Evolutionary conservation across 805 yeast species (phyloP).

Genomic region (Pichia insulana): DNA sequence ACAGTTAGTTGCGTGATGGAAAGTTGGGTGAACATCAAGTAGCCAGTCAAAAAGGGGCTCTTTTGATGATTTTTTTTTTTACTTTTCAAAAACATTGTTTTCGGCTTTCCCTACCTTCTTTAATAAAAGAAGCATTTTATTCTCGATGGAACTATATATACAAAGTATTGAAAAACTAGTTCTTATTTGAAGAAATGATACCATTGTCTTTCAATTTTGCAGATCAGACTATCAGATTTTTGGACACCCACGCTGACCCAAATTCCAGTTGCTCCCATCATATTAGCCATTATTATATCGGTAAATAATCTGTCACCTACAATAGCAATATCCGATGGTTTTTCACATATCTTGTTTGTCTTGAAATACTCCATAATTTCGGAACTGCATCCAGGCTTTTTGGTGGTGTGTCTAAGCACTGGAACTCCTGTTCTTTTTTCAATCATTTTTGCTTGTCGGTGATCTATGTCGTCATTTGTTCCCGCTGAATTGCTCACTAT

Average conservation of each 20-base stretch:
- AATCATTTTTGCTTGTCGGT: conserved; percentile 50
- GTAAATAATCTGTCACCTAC: conserved; percentile 90
- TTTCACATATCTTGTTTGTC: conserved; percentile 34
- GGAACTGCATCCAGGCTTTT: conserved; percentile 72
- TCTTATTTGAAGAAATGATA: conserved; percentile 9
- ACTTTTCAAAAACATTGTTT: no score
- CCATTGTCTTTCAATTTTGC: conserved; percentile 41
- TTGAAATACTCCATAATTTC: conserved; percentile 60
- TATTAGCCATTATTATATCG: conserved; percentile 87
- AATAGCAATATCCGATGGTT: conserved; percentile 64
- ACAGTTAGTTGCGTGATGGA: background rate
- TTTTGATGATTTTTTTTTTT: background rate
- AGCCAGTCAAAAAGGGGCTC: background rate
- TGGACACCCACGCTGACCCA: conserved; percentile 81
- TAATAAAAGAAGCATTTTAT: no score
- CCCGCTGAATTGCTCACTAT: conserved; percentile 95
- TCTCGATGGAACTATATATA: no score
- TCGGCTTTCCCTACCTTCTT: no score
- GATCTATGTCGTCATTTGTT: conserved; percentile 58
- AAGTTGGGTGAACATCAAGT: no score
- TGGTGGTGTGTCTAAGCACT: conserved; percentile 62
- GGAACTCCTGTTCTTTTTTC: conserved; percentile 60
- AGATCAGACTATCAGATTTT: conserved; percentile 40
- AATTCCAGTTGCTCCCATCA: conserved; percentile 79
- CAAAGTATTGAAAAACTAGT: no score